Percentiles rank a stretch among this genome's conserved stretches.
Evolutionary conservation across 805 yeast genomes (phyloP).

Genomic region (Maudiozyma saulgeensis): DNA sequence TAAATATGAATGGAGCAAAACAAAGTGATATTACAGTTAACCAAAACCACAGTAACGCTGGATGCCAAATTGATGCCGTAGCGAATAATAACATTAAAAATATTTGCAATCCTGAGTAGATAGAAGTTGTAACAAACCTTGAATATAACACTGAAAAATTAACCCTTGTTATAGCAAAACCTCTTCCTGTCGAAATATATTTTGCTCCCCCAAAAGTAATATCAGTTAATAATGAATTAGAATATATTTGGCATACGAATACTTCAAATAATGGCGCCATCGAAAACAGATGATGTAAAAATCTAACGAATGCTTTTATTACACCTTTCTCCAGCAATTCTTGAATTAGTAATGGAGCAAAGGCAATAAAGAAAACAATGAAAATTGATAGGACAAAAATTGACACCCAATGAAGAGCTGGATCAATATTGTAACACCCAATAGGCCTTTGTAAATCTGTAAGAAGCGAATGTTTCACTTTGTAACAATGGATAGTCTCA

Average conservation of each 20-base stretch:
- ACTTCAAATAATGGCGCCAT: slow-evolving; percentile 90
- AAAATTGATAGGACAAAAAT: slow-evolving; percentile 82
- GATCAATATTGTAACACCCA: slow-evolving; percentile 80
- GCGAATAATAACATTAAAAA: slow-evolving; percentile 66
- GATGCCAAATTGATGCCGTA: slow-evolving; percentile 72
- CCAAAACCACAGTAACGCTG: slow-evolving; percentile 67
- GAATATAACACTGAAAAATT: slow-evolving; percentile 67
- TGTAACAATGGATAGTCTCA: slow-evolving; percentile 61
- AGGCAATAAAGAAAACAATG: slow-evolving; percentile 87
- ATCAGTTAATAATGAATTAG: slow-evolving; percentile 65
- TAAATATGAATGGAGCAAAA: slow-evolving; percentile 63
- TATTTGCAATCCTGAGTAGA: slow-evolving; percentile 67
- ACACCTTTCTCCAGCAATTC: slow-evolving; percentile 81
- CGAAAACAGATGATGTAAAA: slow-evolving; percentile 68
- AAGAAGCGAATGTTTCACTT: slow-evolving; percentile 55
- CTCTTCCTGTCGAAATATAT: slow-evolving; percentile 88
- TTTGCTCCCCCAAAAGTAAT: slow-evolving; percentile 85
- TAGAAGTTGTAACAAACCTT: slow-evolving; percentile 64
- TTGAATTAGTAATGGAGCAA: slow-evolving; percentile 78
- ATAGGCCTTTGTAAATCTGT: slow-evolving; percentile 66
- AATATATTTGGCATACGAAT: slow-evolving; percentile 87
- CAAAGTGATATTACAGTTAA: slow-evolving; percentile 55
- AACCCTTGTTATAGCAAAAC: slow-evolving; percentile 78
- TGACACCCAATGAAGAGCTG: slow-evolving; percentile 84
- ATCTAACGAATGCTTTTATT: slow-evolving; percentile 60